Evolutionary conservation across 768 basidiomycete species (phyloP), one percentile per base, ranked within the genome.

Genomic region (Saitozyma sp.): DNA sequence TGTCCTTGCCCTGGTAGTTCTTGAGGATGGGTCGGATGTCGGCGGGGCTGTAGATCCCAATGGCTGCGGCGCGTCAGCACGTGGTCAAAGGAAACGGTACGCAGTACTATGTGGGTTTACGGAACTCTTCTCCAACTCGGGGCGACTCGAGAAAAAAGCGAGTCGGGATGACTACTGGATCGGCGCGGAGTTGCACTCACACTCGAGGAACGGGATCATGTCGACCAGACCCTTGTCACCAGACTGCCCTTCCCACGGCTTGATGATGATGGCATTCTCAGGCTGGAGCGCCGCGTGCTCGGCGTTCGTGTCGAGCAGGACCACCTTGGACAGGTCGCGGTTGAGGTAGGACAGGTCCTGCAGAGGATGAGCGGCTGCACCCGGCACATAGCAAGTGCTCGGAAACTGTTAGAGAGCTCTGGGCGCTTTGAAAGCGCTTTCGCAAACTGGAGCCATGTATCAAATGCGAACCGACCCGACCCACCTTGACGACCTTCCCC

Each of bases 161-260:
- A n/a, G n/a, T n/a, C n/a, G n/a, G n/a, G n/a, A n/a, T n/a, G n/a
- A n/a, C n/a, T n/a, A n/a, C n/a, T n/a, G n/a, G n/a, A n/a, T n/a
- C n/a, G n/a, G n/a, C n/a, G n/a, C n/a, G n/a, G n/a, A n/a, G n/a
- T n/a, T n/a, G n/a, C n/a, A n/a, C 84, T 58, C 71, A 83, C 92
- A 92, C 82, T 98, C 96, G 5, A 99, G 84, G 87, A 98, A 97
- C 0, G 95, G 95, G 67, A 99, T 93, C 84, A 97, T 85, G n/a
- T 87, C 88, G 17, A 97, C 78, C 46, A 98, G 85, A 0, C 90
- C 91, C 66, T 83, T 73, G 77, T 88, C 87, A 78, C 88, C 80
- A 0, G 86, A 81, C 56, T 88, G 85, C 2, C 94, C 95, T 0
- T 86, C 85, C 96, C 96, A 99, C 67, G 87, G 87, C 16, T 88